Evolutionary conservation across 257 asterid genomes (phyloP).

Genomic region (Solanum ossicruentum): DNA sequence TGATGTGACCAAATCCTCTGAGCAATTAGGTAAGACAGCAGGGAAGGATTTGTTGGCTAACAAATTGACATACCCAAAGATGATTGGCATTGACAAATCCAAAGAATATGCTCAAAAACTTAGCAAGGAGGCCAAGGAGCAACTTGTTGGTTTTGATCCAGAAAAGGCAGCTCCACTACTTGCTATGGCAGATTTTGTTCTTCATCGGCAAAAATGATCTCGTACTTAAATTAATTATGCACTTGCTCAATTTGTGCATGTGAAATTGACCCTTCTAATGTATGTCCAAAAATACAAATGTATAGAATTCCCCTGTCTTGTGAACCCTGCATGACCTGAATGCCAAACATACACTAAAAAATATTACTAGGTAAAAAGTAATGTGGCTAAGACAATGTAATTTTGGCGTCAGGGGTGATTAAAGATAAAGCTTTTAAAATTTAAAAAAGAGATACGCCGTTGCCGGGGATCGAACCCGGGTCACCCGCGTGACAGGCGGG

Average conservation of each 20-base stretch:
- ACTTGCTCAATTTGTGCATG: neutral
- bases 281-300: neutral
- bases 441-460: constrained; percentile 2
- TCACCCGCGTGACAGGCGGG: constrained; percentile 55
- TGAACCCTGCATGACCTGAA: neutral
- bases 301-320: neutral
- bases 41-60: constrained; percentile 48
- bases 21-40: constrained; percentile 51
- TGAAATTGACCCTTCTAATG: neutral
- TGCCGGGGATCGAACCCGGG: constrained; percentile 37
- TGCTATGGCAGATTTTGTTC: constrained; percentile 42
- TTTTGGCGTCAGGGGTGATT: too few species aligned
- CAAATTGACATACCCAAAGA: constrained; percentile 47
- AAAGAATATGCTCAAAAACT: constrained; percentile 41
- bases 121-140: constrained; percentile 31
- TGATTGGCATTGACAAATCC: constrained; percentile 41
- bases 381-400: too few species aligned
- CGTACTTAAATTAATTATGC: neutral
- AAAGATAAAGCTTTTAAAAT: neutral
- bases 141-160: constrained; percentile 33
- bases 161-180: constrained; percentile 33
- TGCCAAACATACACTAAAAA: too few species aligned
- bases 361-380: too few species aligned
- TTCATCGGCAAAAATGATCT: constrained; percentile 29
- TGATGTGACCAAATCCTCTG: constrained; percentile 43